Conservation (phyloP, 805 yeast species). For the Isabelozyma rhagii region DNA sequence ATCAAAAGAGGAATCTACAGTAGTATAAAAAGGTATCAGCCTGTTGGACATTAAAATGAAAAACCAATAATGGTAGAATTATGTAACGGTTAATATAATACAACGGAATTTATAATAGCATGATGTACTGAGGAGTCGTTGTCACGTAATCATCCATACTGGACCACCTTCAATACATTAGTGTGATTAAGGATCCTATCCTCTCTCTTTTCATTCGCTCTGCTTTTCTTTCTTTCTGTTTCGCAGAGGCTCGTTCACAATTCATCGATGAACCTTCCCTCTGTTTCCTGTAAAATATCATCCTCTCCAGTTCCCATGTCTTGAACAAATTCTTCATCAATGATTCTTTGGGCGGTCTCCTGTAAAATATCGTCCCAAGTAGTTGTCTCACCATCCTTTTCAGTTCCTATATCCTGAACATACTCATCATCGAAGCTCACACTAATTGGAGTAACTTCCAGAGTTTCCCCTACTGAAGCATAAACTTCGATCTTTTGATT, state of each 20-base stretch:
- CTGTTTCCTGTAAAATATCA: not conserved
- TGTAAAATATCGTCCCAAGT: not conserved
- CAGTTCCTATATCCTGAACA: not conserved
- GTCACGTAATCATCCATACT: too few relatives aligned
- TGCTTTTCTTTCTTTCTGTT: too few relatives aligned
- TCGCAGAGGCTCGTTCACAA: too few relatives aligned
- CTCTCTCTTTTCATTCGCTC: too few relatives aligned
- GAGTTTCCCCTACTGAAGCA: not conserved
- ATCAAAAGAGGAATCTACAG: not conserved
- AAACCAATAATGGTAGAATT: too few relatives aligned
- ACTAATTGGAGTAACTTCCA: not conserved
- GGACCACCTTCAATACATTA: too few relatives aligned
- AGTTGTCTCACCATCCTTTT: not conserved
- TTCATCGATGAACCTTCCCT: slow-evolving; percentile 8
- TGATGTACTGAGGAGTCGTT: too few relatives aligned
- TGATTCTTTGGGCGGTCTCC: slow-evolving; percentile 1
- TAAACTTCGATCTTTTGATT: not conserved
- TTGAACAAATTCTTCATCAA: slow-evolving; percentile 8
- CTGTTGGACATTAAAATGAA: too few relatives aligned
- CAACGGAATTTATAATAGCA: too few relatives aligned
- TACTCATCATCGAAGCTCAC: not conserved
- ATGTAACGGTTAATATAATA: too few relatives aligned
- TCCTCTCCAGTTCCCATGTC: not conserved
- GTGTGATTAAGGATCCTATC: too few relatives aligned
- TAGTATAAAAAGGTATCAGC: not conserved